Percentiles rank a stretch among this genome's conserved stretches.
phyloP scores from a whole-genome alignment of 495 filamentous ascomycete species.

The Aspergillus cristatus region DNA sequence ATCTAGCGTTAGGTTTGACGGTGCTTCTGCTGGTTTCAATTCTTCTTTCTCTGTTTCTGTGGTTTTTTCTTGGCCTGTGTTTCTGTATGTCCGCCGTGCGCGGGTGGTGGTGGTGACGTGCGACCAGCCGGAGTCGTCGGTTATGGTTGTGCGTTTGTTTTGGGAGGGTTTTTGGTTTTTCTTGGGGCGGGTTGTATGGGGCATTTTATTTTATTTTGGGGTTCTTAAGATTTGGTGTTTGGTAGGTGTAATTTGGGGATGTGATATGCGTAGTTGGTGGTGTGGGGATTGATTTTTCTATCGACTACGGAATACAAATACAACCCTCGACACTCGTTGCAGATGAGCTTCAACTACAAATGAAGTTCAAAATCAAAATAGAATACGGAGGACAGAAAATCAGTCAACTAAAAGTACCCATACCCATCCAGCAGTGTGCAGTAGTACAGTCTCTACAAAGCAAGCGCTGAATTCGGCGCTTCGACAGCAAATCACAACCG shows the following conservation, averaged over 20 bases:
- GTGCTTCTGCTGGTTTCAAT: constrained; percentile 24
- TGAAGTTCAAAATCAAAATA: no score
- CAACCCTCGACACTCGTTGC: no score
- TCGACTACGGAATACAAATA: no score
- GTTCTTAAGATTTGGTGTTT: not conserved
- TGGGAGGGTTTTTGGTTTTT: constrained; percentile 16
- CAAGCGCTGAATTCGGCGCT: not conserved
- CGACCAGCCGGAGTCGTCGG: constrained; percentile 46
- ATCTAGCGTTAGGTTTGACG: constrained; percentile 23
- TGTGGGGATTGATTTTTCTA: no score
- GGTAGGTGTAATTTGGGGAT: not conserved
- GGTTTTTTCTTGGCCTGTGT: not conserved
- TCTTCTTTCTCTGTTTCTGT: constrained; percentile 2
- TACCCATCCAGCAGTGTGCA: no score
- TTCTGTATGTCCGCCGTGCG: not conserved
- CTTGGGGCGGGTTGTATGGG: constrained; percentile 34
- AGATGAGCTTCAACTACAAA: no score
- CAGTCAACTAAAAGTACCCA: no score
- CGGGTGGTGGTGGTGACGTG: constrained; percentile 32
- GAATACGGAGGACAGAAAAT: no score
- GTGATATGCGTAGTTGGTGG: not conserved
- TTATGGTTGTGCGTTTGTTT: constrained; percentile 27
- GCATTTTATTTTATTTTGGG: constrained; percentile 21
- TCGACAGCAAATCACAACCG: not conserved
- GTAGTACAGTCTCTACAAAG: no score